These are phyloP conservation scores for Suillus spraguei DNA, from an alignment of 768 basidiomycete species.

Conservation along the genomic window DNA sequence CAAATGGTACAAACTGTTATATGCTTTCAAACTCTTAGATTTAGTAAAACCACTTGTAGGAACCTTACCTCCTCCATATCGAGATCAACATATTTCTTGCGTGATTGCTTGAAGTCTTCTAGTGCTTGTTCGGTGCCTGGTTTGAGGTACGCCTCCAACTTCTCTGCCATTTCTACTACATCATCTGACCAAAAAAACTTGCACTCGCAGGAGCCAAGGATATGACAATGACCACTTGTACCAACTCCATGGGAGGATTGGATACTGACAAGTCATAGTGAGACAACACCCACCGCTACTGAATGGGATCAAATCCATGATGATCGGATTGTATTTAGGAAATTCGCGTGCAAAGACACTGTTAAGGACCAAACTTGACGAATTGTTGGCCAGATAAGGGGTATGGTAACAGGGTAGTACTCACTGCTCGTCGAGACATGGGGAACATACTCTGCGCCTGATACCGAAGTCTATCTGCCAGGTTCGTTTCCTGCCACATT, in stretches of 20 bases:
- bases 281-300: slow-evolving; percentile 30
- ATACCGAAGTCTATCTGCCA: slow-evolving; percentile 22
- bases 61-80: neutral
- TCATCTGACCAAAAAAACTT: slow-evolving; percentile 39
- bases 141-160: slow-evolving; percentile 18
- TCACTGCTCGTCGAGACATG: slow-evolving; percentile 19
- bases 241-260: slow-evolving; percentile 24
- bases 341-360: slow-evolving; percentile 19
- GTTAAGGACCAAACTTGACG: slow-evolving; percentile 11
- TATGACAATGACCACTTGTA: slow-evolving; percentile 27
- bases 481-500: slow-evolving; percentile 16
- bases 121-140: slow-evolving; percentile 28
- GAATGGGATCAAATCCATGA: slow-evolving; percentile 35
- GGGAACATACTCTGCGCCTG: slow-evolving; percentile 18
- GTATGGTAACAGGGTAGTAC: neutral
- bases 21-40: slow-evolving; percentile 4
- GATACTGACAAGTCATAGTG: neutral
- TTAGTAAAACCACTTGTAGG: neutral
- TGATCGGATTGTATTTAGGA: slow-evolving; percentile 25
- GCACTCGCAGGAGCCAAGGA: slow-evolving; percentile 26
- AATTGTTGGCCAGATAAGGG: slow-evolving; percentile 21
- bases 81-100: slow-evolving; percentile 16
- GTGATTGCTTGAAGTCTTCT: slow-evolving; percentile 26
- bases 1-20: neutral
- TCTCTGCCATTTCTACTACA: slow-evolving; percentile 25